Evolutionary conservation across 441 rosid genomes (phyloP).

Genomic region (Pelargonium citronellum): DNA sequence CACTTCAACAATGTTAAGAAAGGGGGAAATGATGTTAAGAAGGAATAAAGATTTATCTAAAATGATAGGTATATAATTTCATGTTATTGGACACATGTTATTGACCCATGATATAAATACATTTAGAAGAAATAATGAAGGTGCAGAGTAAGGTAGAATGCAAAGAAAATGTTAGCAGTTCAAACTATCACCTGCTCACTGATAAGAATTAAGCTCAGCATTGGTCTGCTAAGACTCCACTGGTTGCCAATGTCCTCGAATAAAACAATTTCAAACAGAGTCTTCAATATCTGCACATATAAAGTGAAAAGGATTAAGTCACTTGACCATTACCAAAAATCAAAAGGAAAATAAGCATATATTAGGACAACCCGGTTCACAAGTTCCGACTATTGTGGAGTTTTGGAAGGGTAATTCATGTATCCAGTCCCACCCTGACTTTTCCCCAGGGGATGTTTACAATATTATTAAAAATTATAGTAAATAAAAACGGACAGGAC

Average conservation of each 20-base stretch:
- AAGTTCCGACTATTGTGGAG: neutral
- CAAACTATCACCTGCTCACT: conserved; percentile 63
- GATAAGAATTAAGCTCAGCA: conserved; percentile 88
- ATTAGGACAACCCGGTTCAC: neutral
- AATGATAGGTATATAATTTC: too few species aligned
- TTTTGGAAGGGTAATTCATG: neutral
- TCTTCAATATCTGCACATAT: conserved; percentile 69
- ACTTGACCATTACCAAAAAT: neutral
- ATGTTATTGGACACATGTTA: neutral
- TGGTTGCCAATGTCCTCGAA: conserved; percentile 98
- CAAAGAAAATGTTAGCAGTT: neutral
- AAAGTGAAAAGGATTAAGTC: conserved; percentile 16
- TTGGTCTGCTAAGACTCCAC: conserved; percentile 99
- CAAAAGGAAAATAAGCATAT: neutral
- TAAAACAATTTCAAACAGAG: conserved; percentile 85
- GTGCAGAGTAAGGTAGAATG: neutral
- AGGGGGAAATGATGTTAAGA: too few species aligned
- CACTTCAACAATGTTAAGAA: too few species aligned
- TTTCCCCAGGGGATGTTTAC: neutral
- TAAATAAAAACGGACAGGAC: too few species aligned
- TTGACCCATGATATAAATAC: neutral
- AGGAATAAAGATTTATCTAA: too few species aligned
- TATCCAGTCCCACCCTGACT: neutral
- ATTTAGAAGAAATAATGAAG: neutral
- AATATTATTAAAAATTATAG: too few species aligned